Evolutionary conservation across 169 alveolate genomes (phyloP), one percentile per base, ranked within the genome.

Genomic region (Miamiensis avidus): DNA sequence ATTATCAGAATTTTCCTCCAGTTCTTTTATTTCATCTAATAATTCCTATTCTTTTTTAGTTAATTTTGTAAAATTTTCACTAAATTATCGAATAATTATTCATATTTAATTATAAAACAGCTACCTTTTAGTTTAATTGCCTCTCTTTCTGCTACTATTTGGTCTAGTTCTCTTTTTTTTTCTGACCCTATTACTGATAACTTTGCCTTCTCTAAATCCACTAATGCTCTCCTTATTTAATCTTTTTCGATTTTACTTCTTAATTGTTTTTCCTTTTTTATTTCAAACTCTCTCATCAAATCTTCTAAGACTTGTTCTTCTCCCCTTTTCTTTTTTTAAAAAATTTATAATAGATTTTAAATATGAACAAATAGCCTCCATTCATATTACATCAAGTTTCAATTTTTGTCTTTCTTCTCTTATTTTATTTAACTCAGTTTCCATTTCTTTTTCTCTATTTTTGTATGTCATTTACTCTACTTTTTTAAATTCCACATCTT

Each of bases 141-240:
- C 81, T 86, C 90, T 82, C 90, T 79, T 49, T 86, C 90, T 16
- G 78, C 32, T 31, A 86, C 65, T 27, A 86, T 31, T 86, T 81
- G 75, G 34, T 86, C 90, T n/a, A 86, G 64, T 31, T 86, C 90
- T 77, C 87, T 86, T 64, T 86, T 86, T 49, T 82, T 79, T 28
- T 86, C 90, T 32, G 79, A 31, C 25, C 84, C 90, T 27, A 86
- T 82, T 0, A 83, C 76, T 81, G 82, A 29, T 74, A 86, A 73
- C 75, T 86, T 86, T 65, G 87, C 87, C 81, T 86, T 86, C 34
- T 86, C 90, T 29, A 86, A 81, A 75, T 86, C 90, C 34, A 86
- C 84, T 32, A 86, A 75, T 0, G 90, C 90, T 81, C 87, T 74
- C 81, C 90, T 72, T 16, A 86, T 86, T 31, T 82, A 83, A 81